A percentile compares a stretch with the other conserved stretches of the same genome.
Evolutionary conservation across 441 rosid species (phyloP).

Genomic region (Eruca vesicaria): DNA sequence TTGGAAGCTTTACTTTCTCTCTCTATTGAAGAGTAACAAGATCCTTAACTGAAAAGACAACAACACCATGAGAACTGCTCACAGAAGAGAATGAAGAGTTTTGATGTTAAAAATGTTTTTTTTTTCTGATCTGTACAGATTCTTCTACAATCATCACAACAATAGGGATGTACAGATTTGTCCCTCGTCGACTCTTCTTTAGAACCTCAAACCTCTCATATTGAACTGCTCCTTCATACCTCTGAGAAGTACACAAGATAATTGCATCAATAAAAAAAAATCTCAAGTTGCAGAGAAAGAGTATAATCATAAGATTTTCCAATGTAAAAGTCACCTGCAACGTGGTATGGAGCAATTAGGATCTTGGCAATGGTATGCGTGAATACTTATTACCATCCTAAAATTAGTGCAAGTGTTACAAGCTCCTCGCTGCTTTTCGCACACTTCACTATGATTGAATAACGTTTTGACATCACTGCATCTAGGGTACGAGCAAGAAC

Average conservation of each 20-base stretch:
- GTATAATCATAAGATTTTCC: neutral
- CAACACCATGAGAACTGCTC: neutral
- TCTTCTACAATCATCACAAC: conserved; percentile 1
- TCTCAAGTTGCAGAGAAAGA: neutral
- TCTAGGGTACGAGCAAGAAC: conserved; percentile 37
- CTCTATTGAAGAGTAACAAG: neutral
- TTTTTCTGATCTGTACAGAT: neutral
- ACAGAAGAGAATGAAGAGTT: neutral
- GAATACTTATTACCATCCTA: conserved; percentile 33
- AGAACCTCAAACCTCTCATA: neutral
- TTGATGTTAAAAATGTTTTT: neutral
- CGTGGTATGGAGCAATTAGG: conserved; percentile 41
- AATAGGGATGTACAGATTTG: neutral
- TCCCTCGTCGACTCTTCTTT: neutral
- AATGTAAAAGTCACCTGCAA: conserved; percentile 44
- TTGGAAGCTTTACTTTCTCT: neutral
- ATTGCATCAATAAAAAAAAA: conserved; percentile 3
- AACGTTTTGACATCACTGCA: conserved; percentile 40
- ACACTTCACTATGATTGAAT: conserved; percentile 42
- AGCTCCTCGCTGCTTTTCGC: conserved; percentile 38
- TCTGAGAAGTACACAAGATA: conserved; percentile 20
- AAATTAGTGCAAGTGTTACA: conserved; percentile 39
- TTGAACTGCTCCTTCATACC: neutral
- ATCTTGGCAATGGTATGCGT: conserved; percentile 41
- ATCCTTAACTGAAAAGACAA: neutral